Conservation (phyloP, 2,329 filamentous ascomycete species). For the Trichoderma brevicompactum region DNA sequence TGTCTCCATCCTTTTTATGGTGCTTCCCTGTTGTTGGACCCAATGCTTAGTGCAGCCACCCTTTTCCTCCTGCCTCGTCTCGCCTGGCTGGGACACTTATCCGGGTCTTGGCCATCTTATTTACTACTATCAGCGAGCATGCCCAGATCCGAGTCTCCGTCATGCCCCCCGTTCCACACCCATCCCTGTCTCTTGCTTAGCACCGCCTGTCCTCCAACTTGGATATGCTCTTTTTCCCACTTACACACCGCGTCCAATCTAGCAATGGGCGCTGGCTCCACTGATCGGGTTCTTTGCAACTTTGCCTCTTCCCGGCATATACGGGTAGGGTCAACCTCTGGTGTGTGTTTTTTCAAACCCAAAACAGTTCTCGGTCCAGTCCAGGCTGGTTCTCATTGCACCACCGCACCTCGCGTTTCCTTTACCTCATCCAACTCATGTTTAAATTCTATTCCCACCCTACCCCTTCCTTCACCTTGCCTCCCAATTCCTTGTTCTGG, state of each 20-base stretch:
- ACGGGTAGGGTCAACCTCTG: slow-evolving; percentile 22
- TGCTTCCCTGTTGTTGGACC: slow-evolving; percentile 34
- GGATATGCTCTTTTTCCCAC: slow-evolving; percentile 12
- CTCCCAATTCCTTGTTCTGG: slow-evolving; percentile 27
- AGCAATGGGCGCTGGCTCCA: slow-evolving; percentile 24
- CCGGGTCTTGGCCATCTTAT: slow-evolving; percentile 33
- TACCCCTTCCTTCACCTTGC: slow-evolving; percentile 29
- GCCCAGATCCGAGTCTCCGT: slow-evolving; percentile 26
- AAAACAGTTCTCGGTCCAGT: slow-evolving; percentile 12
- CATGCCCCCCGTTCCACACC: slow-evolving; percentile 26
- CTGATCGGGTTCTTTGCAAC: slow-evolving; percentile 16
- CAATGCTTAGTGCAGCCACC: slow-evolving; percentile 41
- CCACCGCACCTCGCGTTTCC: slow-evolving; percentile 29
- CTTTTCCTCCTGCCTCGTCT: slow-evolving; percentile 24
- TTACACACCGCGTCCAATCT: slow-evolving; percentile 27
- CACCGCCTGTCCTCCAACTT: slow-evolving; percentile 6
- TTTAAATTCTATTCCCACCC: slow-evolving; percentile 34
- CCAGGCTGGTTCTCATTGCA: slow-evolving; percentile 25
- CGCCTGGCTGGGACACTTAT: slow-evolving; percentile 36
- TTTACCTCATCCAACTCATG: slow-evolving; percentile 24
- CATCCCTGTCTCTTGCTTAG: slow-evolving; percentile 12
- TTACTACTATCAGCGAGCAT: slow-evolving; percentile 27
- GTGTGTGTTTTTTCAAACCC: slow-evolving; percentile 15
- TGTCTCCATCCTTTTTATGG: slow-evolving; percentile 30
- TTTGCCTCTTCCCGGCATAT: slow-evolving; percentile 24